Evolutionary conservation across 169 alveolate genomes (phyloP).

Genomic region (Perkinsus olseni): DNA sequence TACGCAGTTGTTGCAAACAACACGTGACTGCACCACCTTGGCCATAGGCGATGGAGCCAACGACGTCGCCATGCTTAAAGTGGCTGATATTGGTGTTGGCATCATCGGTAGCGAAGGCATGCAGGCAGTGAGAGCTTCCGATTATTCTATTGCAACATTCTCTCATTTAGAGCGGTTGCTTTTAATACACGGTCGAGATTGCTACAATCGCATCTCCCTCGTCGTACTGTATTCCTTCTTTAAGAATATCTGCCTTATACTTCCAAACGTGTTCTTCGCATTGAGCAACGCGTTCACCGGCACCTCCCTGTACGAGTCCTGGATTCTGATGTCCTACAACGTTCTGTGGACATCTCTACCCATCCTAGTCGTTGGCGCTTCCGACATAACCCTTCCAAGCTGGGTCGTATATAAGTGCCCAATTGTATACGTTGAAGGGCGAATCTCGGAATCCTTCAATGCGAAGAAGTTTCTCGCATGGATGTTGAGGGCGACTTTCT

Average conservation of each 20-base stretch:
- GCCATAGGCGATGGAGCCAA: constrained; percentile 98
- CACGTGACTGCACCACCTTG: constrained; percentile 46
- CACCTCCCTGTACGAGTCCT: constrained; percentile 70
- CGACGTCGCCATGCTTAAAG: constrained; percentile 94
- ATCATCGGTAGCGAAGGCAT: constrained; percentile 86
- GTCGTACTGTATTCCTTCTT: constrained; percentile 73
- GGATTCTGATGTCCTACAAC: constrained; percentile 71
- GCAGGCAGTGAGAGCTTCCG: constrained; percentile 72
- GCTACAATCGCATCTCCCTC: constrained; percentile 56
- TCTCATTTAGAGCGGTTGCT: constrained; percentile 47
- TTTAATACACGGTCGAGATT: constrained; percentile 65
- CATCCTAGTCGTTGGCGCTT: constrained; percentile 30
- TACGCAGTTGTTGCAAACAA: constrained; percentile 56
- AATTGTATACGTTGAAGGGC: neutral
- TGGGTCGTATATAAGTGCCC: neutral
- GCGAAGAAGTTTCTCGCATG: neutral
- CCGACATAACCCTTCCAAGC: neutral
- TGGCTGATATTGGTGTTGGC: constrained; percentile 86
- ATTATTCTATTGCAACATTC: constrained; percentile 16
- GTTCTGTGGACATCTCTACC: constrained; percentile 69
- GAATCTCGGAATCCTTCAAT: neutral
- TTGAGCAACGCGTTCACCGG: constrained; percentile 57
- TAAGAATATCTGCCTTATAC: constrained; percentile 64
- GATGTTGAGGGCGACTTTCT: neutral
- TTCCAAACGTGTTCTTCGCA: constrained; percentile 37